Evolutionary conservation across 805 yeast species (phyloP).

Genomic region (Candida ipomoeae): DNA sequence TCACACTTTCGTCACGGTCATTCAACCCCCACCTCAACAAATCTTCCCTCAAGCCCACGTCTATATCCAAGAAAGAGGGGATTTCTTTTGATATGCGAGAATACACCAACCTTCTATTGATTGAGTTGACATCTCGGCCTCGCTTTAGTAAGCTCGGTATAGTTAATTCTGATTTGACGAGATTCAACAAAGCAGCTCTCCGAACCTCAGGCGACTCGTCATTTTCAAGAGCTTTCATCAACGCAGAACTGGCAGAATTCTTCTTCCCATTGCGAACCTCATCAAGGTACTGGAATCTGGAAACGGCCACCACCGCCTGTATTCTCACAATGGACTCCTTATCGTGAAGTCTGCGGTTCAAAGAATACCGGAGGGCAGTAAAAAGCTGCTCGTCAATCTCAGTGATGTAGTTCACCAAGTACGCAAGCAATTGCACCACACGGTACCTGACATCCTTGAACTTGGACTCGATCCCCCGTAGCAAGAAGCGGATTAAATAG

Average conservation of each 20-base stretch:
- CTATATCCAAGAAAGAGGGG: conserved; percentile 46
- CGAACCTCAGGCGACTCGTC: conserved; percentile 89
- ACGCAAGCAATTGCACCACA: conserved; percentile 70
- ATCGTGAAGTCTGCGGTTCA: conserved; percentile 63
- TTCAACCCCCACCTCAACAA: conserved; percentile 79
- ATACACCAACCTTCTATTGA: conserved; percentile 70
- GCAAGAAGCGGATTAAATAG: conserved; percentile 56
- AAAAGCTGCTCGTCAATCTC: conserved; percentile 73
- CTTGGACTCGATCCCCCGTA: conserved; percentile 75
- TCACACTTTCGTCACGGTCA: conserved; percentile 77
- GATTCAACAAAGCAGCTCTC: conserved; percentile 72
- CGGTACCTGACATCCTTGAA: conserved; percentile 77
- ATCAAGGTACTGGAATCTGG: conserved; percentile 61
- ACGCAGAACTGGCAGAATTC: conserved; percentile 19
- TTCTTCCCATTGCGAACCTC: conserved; percentile 21
- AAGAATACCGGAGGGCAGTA: conserved; percentile 54
- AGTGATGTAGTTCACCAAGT: conserved; percentile 64
- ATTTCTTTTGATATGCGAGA: conserved; percentile 63
- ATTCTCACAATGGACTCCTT: conserved; percentile 74
- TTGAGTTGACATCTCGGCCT: conserved; percentile 72
- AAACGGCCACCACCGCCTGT: conserved; percentile 78
- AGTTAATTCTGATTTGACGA: conserved; percentile 53
- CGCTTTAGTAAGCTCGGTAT: conserved; percentile 65
- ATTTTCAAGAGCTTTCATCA: conserved; percentile 55
- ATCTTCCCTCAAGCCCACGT: conserved; percentile 57